Evolutionary conservation across 805 yeast species (phyloP).

Genomic region (Isabelozyma heimii): DNA sequence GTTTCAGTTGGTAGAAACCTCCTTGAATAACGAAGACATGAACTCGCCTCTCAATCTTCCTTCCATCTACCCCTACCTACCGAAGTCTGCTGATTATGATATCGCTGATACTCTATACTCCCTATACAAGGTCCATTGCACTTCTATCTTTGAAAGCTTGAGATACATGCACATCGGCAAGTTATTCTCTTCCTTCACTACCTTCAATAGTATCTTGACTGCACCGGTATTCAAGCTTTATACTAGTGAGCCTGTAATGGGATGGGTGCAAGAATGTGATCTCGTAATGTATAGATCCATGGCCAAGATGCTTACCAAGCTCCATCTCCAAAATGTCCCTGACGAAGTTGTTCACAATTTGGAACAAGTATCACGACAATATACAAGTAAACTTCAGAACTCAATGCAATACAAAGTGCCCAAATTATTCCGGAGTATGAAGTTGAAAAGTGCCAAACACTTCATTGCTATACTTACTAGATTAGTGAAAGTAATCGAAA

Average conservation of each 20-base stretch:
- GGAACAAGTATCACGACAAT: slow-evolving; percentile 49
- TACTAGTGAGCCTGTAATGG: slow-evolving; percentile 42
- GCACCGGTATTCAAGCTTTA: slow-evolving; percentile 61
- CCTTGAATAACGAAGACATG: slow-evolving; percentile 10
- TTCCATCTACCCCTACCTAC: slow-evolving; percentile 41
- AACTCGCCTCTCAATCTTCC: slow-evolving; percentile 26
- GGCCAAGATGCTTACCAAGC: slow-evolving; percentile 58
- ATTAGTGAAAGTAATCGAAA: slow-evolving; percentile 51
- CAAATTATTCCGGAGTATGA: slow-evolving; percentile 46
- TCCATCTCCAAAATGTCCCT: slow-evolving; percentile 60
- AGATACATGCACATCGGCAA: slow-evolving; percentile 66
- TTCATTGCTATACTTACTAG: slow-evolving; percentile 55
- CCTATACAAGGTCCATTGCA: slow-evolving; percentile 63
- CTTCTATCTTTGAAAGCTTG: slow-evolving; percentile 60
- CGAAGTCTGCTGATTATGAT: slow-evolving; percentile 49
- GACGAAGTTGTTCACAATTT: slow-evolving; percentile 52
- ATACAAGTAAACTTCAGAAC: slow-evolving; percentile 44
- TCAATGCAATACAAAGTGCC: slow-evolving; percentile 46
- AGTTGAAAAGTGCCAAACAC: slow-evolving; percentile 50
- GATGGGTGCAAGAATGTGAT: slow-evolving; percentile 74
- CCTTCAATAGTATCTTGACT: slow-evolving; percentile 56
- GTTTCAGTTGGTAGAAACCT: slow-evolving; percentile 17
- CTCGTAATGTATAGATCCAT: slow-evolving; percentile 52
- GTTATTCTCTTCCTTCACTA: slow-evolving; percentile 49
- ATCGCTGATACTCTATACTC: slow-evolving; percentile 61